Base-by-base conservation (phyloP, 371 early-diverging fungal species). In the Coemansia sp. region DNA sequence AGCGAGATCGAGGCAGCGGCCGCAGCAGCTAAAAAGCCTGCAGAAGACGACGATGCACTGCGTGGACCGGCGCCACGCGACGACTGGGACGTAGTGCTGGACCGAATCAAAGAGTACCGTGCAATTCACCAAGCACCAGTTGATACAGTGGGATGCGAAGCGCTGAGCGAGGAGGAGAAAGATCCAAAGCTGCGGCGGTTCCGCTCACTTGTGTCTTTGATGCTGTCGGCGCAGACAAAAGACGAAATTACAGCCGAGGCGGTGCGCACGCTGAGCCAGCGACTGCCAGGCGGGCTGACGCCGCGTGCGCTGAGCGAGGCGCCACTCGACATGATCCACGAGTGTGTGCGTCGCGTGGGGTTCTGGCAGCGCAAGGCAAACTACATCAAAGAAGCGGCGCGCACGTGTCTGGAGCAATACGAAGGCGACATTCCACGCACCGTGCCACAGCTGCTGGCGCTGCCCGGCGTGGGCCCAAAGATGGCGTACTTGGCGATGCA, bases 391-490 rank as follows among this genome's bases (percentile, higher is more conserved):
- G 79, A 86, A 44, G 85, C 92, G 0, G 93, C 96, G 0, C 70
- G 81, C 39, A 90, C 95, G 8, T 83, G 92, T 37, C 73, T 82
- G 16, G 92, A 90, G 28, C 69, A 88, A 64, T 91, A 90, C 71
- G 77, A 86, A 50, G 90, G 92, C 6, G 97, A 97, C 71, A 92
- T 97, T 48, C 98, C 98, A 2, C 82, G 86, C 54, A 91, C 88
- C 0, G 81, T 94, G 21, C 90, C 93, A 55, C 93, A 83, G 8
- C 71, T 98, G 64, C 80, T 88, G 8, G 84, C 82, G 39, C 78
- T 99, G 50, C 97, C 98, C 0, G 99, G 99, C 3, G 91, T 99
- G n/a, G 98, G 99, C 1, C 96, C 97, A 2, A 99, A 99, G 73
- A 99, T 99, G 95, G 94, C 92, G 0, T 91, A 92, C 64, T 66